Conservation (phyloP, 2,329 filamentous ascomycete genomes). For the Pezicula radicicola region DNA sequence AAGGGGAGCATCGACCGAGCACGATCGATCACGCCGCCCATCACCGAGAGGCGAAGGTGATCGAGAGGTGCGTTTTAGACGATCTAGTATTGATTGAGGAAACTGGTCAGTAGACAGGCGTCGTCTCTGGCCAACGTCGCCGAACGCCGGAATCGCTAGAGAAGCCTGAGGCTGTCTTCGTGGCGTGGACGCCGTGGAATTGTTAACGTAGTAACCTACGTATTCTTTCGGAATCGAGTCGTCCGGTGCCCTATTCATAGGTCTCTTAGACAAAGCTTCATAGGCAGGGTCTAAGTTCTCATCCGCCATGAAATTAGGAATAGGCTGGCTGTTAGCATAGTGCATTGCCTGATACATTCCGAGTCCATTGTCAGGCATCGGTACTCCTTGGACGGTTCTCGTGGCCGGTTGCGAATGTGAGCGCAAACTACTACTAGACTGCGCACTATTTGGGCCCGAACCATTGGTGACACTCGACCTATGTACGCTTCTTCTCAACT, state of each 20-base stretch:
- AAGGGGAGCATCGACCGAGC: slow-evolving; percentile 22
- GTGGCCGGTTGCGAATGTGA: slow-evolving; percentile 67
- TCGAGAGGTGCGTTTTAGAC: slow-evolving; percentile 26
- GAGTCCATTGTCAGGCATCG: slow-evolving; percentile 33
- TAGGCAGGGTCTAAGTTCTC: slow-evolving; percentile 31
- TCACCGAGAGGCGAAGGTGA: slow-evolving; percentile 30
- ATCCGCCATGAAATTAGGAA: slow-evolving; percentile 55
- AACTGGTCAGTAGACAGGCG: slow-evolving; percentile 29
- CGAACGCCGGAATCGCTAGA: slow-evolving; percentile 27
- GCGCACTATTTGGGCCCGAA: slow-evolving; percentile 33
- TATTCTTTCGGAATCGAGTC: slow-evolving; percentile 8
- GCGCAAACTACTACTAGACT: slow-evolving; percentile 53
- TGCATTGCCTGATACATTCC: slow-evolving; percentile 22
- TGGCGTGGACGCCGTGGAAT: slow-evolving; percentile 13
- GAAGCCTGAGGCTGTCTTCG: slow-evolving; percentile 17
- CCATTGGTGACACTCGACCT: slow-evolving; percentile 50
- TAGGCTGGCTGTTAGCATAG: slow-evolving; percentile 43
- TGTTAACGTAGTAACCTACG: slow-evolving; percentile 17
- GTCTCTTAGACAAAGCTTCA: slow-evolving; percentile 9
- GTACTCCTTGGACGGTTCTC: slow-evolving; percentile 33
- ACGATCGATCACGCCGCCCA: slow-evolving; percentile 23
- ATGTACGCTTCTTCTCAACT: slow-evolving; percentile 56
- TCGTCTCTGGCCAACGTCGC: slow-evolving; percentile 23
- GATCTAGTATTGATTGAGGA: slow-evolving; percentile 28
- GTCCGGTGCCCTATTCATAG: slow-evolving; percentile 19